Evolutionary conservation across 108 stramenopile genomes (phyloP).

Genomic region (Discostella pseudostelligera): DNA sequence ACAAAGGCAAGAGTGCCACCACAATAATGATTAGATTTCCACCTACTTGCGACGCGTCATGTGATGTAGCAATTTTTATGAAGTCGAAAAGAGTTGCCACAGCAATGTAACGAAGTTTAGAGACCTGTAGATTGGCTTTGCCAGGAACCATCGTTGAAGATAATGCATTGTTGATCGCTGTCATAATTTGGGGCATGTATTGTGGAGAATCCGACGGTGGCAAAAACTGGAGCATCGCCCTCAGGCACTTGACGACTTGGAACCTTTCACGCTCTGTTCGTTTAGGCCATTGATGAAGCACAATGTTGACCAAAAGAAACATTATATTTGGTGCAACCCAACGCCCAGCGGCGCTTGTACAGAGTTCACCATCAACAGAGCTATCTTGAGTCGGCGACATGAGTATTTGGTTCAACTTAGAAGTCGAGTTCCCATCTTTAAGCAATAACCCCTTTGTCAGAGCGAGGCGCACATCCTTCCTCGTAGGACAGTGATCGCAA

Average conservation of each 20-base stretch:
- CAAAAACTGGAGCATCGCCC: slow-evolving; percentile 51
- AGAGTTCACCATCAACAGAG: slow-evolving; percentile 15
- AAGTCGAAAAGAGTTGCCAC: slow-evolving; percentile 65
- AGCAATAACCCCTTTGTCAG: slow-evolving; percentile 36
- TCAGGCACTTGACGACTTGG: slow-evolving; percentile 58
- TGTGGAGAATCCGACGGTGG: slow-evolving; percentile 55
- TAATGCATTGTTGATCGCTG: slow-evolving; percentile 70
- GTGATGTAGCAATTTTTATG: slow-evolving; percentile 51
- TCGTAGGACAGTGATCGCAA: neutral
- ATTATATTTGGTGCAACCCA: slow-evolving; percentile 80
- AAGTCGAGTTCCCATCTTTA: slow-evolving; percentile 15
- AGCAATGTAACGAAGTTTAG: slow-evolving; percentile 49
- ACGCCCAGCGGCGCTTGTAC: slow-evolving; percentile 28
- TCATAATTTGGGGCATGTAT: slow-evolving; percentile 76
- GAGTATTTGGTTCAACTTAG: slow-evolving; percentile 14
- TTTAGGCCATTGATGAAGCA: slow-evolving; percentile 59
- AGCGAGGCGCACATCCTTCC: slow-evolving; percentile 41
- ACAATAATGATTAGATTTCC: slow-evolving; percentile 73
- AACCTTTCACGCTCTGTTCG: slow-evolving; percentile 48
- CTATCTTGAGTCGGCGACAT: slow-evolving; percentile 22
- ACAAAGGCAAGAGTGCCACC: slow-evolving; percentile 73
- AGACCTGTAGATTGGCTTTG: slow-evolving; percentile 1
- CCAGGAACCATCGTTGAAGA: slow-evolving; percentile 6
- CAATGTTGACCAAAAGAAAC: slow-evolving; percentile 76
- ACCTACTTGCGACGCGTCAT: slow-evolving; percentile 52